phyloP scores from a whole-genome alignment of 2,329 filamentous ascomycete species.

The Exophiala lecanii-corni region DNA sequence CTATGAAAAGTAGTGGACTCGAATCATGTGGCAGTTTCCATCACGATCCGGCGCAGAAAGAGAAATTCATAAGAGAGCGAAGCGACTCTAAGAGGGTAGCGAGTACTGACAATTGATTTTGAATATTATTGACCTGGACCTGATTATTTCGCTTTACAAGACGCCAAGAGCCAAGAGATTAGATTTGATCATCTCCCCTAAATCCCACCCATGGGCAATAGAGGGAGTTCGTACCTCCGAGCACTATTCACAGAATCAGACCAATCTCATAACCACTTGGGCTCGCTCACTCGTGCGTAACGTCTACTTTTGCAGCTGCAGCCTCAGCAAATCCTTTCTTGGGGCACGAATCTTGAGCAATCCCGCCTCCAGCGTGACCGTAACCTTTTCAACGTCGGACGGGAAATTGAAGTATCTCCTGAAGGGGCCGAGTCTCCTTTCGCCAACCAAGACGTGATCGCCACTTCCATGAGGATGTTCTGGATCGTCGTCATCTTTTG shows the following conservation, averaged over 20 bases:
- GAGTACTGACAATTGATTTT: too few species aligned
- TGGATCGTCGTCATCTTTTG: conserved; percentile 20
- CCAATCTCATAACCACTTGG: too few species aligned
- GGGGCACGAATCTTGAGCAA: conserved; percentile 21
- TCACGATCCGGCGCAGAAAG: too few species aligned
- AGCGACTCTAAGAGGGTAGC: too few species aligned
- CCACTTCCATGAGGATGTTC: conserved; percentile 9
- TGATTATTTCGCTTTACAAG: too few species aligned
- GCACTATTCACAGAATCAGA: not conserved
- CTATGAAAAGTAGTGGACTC: too few species aligned
- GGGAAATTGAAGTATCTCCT: conserved; percentile 23
- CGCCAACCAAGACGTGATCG: conserved; percentile 18
- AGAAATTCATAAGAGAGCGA: too few species aligned
- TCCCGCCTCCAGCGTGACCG: conserved; percentile 20
- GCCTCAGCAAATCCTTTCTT: conserved; percentile 20
- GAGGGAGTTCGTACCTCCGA: not conserved
- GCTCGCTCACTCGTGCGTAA: conserved; percentile 24
- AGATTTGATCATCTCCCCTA: too few species aligned
- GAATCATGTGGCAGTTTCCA: too few species aligned
- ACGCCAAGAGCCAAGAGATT: too few species aligned
- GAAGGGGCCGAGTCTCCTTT: conserved; percentile 19
- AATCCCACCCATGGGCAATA: not conserved
- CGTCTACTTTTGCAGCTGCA: conserved; percentile 16
- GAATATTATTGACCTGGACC: too few species aligned
- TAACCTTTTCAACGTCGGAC: conserved; percentile 22